phyloP scores from a whole-genome alignment of 768 basidiomycete genomes.

The Lactarius vividus region DNA sequence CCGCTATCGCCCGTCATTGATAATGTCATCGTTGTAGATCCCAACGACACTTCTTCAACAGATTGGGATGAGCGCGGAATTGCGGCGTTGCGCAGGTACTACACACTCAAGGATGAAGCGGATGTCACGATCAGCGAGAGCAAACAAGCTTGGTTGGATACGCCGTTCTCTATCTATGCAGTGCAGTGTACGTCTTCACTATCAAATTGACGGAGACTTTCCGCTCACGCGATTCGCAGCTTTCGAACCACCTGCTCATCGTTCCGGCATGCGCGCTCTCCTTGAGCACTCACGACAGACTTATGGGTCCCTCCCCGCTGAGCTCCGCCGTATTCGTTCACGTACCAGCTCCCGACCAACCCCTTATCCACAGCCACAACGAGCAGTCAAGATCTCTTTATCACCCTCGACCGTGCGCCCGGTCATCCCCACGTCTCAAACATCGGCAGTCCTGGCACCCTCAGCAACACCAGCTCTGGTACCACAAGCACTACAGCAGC shows the following conservation, averaged over 20 bases:
- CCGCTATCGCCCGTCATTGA: slow-evolving; percentile 18
- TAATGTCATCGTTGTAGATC: slow-evolving; percentile 51
- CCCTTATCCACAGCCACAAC: slow-evolving; percentile 58
- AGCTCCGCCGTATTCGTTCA: slow-evolving; percentile 62
- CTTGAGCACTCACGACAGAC: slow-evolving; percentile 69
- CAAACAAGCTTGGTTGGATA: slow-evolving; percentile 62
- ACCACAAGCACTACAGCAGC: slow-evolving; percentile 17
- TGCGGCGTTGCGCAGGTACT: slow-evolving; percentile 60
- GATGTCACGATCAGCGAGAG: slow-evolving; percentile 66
- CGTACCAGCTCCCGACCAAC: slow-evolving; percentile 70
- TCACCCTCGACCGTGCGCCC: slow-evolving; percentile 43
- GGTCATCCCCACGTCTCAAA: slow-evolving; percentile 26
- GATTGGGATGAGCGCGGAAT: slow-evolving; percentile 71
- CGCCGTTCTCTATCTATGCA: slow-evolving; percentile 69
- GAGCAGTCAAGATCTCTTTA: slow-evolving; percentile 44
- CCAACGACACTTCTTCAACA: slow-evolving; percentile 46
- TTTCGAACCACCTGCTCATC: slow-evolving; percentile 66
- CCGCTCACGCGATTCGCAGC: slow-evolving; percentile 35
- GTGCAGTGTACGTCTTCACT: slow-evolving; percentile 58
- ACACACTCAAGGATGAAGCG: slow-evolving; percentile 66
- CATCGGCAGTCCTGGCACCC: slow-evolving; percentile 31
- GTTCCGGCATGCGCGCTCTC: slow-evolving; percentile 66
- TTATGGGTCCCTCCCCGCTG: slow-evolving; percentile 71
- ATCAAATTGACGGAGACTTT: slow-evolving; percentile 4
- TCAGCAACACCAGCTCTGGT: slow-evolving; percentile 39